A percentile compares a stretch with the other conserved stretches of the same genome.
These are phyloP conservation scores for Trichaptum fuscoviolaceum DNA, from an alignment of 768 basidiomycete genomes.

Conservation along the genomic window DNA sequence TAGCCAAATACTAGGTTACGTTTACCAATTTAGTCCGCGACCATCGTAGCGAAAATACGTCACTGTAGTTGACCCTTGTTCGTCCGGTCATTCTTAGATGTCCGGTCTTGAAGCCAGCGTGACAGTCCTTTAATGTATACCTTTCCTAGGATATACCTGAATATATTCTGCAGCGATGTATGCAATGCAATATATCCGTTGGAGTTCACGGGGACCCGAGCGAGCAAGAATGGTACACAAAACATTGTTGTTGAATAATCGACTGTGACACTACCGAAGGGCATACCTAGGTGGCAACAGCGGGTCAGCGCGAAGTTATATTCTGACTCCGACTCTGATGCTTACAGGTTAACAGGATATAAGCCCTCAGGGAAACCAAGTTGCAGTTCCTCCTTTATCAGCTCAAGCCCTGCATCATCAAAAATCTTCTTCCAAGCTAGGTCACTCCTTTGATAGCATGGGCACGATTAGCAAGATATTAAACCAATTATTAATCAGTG, in stretches of 20 bases:
- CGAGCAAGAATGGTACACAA: neutral
- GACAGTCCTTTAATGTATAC: neutral
- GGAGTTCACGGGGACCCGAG: neutral
- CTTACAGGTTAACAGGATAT: constrained; percentile 84
- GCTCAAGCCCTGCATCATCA: constrained; percentile 58
- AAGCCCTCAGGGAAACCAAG: constrained; percentile 77
- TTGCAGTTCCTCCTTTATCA: constrained; percentile 75
- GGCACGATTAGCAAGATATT: constrained; percentile 10
- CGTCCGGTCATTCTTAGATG: neutral
- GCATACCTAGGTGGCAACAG: constrained; percentile 43
- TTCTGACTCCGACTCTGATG: constrained; percentile 10
- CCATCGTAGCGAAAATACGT: neutral
- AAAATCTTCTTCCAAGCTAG: constrained; percentile 77
- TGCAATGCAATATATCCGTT: neutral
- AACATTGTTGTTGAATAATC: neutral
- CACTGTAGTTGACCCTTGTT: neutral
- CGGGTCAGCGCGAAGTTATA: neutral
- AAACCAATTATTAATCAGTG: constrained; percentile 7
- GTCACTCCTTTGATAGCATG: constrained; percentile 58
- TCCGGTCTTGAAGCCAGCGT: neutral
- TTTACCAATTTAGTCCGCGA: neutral
- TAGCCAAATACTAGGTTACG: neutral
- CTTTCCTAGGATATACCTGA: neutral
- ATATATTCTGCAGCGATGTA: neutral
- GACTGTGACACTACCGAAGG: constrained; percentile 30